These are phyloP conservation scores for Penicillium samsonianum DNA, from an alignment of 495 filamentous ascomycete genomes.

Conservation along the genomic window DNA sequence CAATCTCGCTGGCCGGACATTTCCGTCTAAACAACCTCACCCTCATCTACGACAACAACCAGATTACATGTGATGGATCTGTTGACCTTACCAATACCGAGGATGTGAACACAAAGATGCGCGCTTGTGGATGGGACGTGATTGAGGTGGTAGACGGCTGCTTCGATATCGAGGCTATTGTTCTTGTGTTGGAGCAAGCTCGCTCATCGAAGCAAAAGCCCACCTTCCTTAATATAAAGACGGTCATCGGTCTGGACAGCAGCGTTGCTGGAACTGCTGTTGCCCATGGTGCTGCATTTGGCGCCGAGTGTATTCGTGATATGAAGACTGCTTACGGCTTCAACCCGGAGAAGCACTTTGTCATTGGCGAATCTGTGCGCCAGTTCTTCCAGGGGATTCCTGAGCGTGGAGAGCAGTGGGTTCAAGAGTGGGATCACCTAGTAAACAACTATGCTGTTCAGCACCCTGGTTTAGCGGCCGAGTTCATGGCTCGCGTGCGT, in stretches of 20 bases:
- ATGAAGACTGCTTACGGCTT: slow-evolving; percentile 52
- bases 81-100: slow-evolving; percentile 58
- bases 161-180: slow-evolving; percentile 53
- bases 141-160: slow-evolving; percentile 56
- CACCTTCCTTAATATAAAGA: slow-evolving; percentile 60
- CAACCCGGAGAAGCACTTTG: slow-evolving; percentile 46
- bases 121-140: slow-evolving; percentile 58
- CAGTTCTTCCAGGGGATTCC: slow-evolving; percentile 51
- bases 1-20: slow-evolving; percentile 57
- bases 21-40: slow-evolving; percentile 56
- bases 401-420: slow-evolving; percentile 40
- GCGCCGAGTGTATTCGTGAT: slow-evolving; percentile 43
- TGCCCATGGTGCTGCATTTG: slow-evolving; percentile 56
- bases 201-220: slow-evolving; percentile 50
- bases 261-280: slow-evolving; percentile 49
- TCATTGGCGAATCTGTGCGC: slow-evolving; percentile 46
- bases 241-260: slow-evolving; percentile 57
- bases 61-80: slow-evolving; percentile 57
- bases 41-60: slow-evolving; percentile 62
- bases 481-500: slow-evolving; percentile 48
- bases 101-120: slow-evolving; percentile 61
- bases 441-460: slow-evolving; percentile 40
- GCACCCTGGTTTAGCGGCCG: slow-evolving; percentile 48
- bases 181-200: slow-evolving; percentile 48
- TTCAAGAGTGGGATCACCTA: slow-evolving; percentile 48